These are phyloP conservation scores for Colletotrichum tamarilloi DNA, from an alignment of 2,329 filamentous ascomycete genomes.

Conservation along the genomic window DNA sequence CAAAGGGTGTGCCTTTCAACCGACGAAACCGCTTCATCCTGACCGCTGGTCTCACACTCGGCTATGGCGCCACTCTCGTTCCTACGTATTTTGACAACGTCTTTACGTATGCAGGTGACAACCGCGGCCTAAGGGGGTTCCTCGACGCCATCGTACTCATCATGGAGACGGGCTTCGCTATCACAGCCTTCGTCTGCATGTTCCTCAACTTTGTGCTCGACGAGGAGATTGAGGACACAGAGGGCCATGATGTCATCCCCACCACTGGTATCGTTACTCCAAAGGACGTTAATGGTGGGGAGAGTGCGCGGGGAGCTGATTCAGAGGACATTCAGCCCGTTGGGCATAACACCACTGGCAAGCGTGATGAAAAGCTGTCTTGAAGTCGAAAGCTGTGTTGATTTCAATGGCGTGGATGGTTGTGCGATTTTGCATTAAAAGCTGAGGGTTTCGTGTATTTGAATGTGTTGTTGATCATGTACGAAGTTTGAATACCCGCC, in stretches of 20 bases:
- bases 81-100: slow-evolving; percentile 76
- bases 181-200: slow-evolving; percentile 79
- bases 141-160: slow-evolving; percentile 79
- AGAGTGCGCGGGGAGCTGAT: slow-evolving; percentile 31
- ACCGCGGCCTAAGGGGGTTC: slow-evolving; percentile 77
- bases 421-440: not conserved
- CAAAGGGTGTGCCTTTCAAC: slow-evolving; percentile 76
- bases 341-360: slow-evolving; percentile 9
- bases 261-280: not conserved
- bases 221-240: slow-evolving; percentile 78
- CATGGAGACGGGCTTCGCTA: slow-evolving; percentile 80
- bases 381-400: not conserved
- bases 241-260: slow-evolving; percentile 20
- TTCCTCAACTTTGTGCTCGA: slow-evolving; percentile 79
- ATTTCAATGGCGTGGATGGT: not conserved
- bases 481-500: not conserved
- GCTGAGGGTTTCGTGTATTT: not conserved
- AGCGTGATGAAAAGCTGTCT: slow-evolving; percentile 32
- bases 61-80: slow-evolving; percentile 76
- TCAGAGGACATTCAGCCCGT: slow-evolving; percentile 35
- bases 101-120: slow-evolving; percentile 77
- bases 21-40: slow-evolving; percentile 85
- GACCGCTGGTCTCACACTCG: slow-evolving; percentile 78
- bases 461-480: not conserved
- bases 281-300: slow-evolving; percentile 25